phyloP scores from a whole-genome alignment of 2,329 filamentous ascomycete species.

The Penicillium sp. region DNA sequence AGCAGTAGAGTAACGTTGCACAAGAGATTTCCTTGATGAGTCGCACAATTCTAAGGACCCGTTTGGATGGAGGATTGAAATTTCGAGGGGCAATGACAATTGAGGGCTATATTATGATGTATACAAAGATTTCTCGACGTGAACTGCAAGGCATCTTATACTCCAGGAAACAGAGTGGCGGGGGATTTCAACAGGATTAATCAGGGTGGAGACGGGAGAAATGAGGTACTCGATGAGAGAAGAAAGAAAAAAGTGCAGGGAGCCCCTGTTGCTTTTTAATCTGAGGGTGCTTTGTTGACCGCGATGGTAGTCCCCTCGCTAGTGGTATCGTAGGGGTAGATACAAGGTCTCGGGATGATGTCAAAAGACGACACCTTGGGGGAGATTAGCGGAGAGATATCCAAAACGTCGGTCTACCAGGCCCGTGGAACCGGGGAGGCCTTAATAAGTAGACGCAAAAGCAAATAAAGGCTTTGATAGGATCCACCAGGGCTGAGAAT shows the following conservation, averaged over 20 bases:
- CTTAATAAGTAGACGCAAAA: constrained; percentile 8
- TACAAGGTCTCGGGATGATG: background rate
- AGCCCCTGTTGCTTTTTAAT: background rate
- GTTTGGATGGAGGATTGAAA: background rate
- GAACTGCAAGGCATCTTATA: background rate
- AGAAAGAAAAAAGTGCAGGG: background rate
- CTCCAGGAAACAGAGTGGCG: background rate
- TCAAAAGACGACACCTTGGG: background rate
- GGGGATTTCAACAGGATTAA: background rate
- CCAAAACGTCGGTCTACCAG: background rate
- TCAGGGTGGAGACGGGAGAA: background rate
- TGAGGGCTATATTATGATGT: background rate
- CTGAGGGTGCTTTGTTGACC: background rate
- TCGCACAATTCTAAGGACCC: background rate
- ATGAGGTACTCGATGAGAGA: background rate
- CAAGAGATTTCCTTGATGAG: background rate
- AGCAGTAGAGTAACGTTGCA: background rate
- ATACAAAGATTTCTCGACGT: background rate
- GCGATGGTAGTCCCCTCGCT: background rate
- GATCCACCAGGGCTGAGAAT: background rate
- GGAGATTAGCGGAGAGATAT: background rate
- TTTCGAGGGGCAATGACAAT: background rate
- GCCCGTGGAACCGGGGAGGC: background rate
- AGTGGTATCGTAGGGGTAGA: background rate
- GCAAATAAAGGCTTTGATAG: constrained; percentile 1